Evolutionary conservation across 176 grass and related monocot species (phyloP).

Genomic region (Dendrocalamus sinicus): DNA sequence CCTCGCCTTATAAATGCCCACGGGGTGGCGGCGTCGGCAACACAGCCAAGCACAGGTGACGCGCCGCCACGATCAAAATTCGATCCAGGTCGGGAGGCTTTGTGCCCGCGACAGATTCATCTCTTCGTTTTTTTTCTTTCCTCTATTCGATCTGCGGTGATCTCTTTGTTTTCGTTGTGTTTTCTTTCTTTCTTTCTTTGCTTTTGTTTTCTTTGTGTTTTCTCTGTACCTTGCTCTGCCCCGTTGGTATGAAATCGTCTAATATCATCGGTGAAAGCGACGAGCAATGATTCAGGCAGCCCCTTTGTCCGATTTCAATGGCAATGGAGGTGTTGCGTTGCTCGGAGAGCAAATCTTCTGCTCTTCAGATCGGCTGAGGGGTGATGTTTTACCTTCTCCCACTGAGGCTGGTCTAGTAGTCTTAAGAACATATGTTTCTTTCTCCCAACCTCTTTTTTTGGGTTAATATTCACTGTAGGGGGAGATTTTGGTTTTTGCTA

Average conservation of each 20-base stretch:
- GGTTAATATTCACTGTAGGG: neutral
- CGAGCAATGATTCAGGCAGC: constrained; percentile 84
- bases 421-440: constrained; percentile 46
- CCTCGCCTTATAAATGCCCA: constrained; percentile 14
- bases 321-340: constrained; percentile 88
- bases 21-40: neutral
- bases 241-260: neutral
- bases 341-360: constrained; percentile 67
- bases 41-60: neutral
- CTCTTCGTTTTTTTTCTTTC: neutral
- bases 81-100: neutral
- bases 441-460: rapidly evolving
- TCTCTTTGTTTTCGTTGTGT: neutral
- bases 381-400: constrained; percentile 19
- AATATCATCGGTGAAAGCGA: neutral
- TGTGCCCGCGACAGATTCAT: too few species aligned
- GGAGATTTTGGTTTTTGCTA: too few species aligned
- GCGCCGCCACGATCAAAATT: neutral
- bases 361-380: constrained; percentile 82
- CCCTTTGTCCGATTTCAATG: constrained; percentile 61
- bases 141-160: neutral
- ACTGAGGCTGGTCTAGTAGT: constrained; percentile 72
- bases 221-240: neutral
- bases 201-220: neutral
- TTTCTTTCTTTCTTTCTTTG: neutral